Percentiles rank a stretch among this genome's conserved stretches.
Evolutionary conservation across 2,329 filamentous ascomycete species (phyloP).

Genomic region (Polychaeton citri): DNA sequence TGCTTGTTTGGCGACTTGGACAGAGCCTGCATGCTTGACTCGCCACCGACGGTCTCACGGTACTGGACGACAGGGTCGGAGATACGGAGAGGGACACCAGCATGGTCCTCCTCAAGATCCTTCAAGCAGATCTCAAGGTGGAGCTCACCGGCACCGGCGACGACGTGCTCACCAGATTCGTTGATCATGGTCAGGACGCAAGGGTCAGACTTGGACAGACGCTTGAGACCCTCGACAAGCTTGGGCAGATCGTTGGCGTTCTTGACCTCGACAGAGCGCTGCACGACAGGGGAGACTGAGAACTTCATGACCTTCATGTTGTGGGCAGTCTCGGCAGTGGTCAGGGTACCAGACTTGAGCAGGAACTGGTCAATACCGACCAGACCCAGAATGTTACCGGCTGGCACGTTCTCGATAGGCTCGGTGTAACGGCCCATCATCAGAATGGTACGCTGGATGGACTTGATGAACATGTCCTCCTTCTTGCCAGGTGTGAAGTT

Average conservation of each 20-base stretch:
- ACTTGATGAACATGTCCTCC: slow-evolving; percentile 98
- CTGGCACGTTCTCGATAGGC: slow-evolving; percentile 96
- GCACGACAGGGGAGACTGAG: slow-evolving; percentile 98
- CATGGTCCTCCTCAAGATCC: slow-evolving; percentile 99
- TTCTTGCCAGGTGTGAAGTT: slow-evolving; percentile 98
- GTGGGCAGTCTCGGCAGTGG: slow-evolving; percentile 92
- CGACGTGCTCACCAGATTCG: slow-evolving; percentile 95
- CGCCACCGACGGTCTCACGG: slow-evolving; percentile 81
- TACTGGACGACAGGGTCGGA: slow-evolving; percentile 97
- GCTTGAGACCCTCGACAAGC: slow-evolving; percentile 99
- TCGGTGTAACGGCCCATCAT: slow-evolving; percentile 99
- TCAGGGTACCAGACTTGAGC: slow-evolving; percentile 99
- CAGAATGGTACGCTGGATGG: slow-evolving; percentile 97
- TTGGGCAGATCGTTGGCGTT: slow-evolving; percentile 99
- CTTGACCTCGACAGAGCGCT: slow-evolving; percentile 98
- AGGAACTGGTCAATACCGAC: slow-evolving; percentile 99
- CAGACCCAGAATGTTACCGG: slow-evolving; percentile 98
- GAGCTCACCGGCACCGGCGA: slow-evolving; percentile 97
- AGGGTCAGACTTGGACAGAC: slow-evolving; percentile 99
- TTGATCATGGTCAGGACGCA: slow-evolving; percentile 85
- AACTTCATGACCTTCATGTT: slow-evolving; percentile 99
- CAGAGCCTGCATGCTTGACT: slow-evolving; percentile 88
- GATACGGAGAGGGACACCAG: slow-evolving; percentile 92
- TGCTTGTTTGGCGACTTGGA: slow-evolving; percentile 99
- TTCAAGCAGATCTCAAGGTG: slow-evolving; percentile 99